Evolutionary conservation across 1,284 basidiomycete genomes (phyloP), one percentile per base, ranked within the genome.

Genomic region (Ganoderma sinense): DNA sequence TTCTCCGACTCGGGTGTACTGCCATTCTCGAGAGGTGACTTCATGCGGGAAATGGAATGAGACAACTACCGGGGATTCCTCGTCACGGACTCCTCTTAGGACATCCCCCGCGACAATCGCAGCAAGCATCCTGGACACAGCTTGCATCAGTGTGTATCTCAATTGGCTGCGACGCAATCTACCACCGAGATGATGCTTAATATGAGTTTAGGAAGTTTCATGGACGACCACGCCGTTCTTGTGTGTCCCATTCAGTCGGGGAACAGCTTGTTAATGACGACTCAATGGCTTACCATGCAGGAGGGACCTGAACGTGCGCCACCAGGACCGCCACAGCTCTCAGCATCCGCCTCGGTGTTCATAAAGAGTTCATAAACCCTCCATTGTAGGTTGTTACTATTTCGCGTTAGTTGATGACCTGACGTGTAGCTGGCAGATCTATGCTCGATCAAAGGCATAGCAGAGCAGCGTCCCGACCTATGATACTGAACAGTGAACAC

Each of bases 41-140:
- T 18, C 63, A 64, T 36, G 63, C 63, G 39, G 48, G 63, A 23
- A 41, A 64, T 64, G 63, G 63, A 64, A 64, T 23, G 2, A 26
- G 14, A 33, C 31, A 10, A 55, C 48, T 23, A 39, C 63, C 51
- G 63, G 61, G 6, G 16, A 2, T 29, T 23, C 36, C 39, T 60
- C 8, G 36, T 14, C 39, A 60, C n/a, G 59, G 59, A 29, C 20
- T n/a, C 39, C 36, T 63, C 33, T 48, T 55, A 39, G 7, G 8
- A n/a, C 63, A 55, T 64, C 63, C 23, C 36, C 63, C 63, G 48
- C 63, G 31, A 31, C 53, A 55, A 23, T 55, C 63, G 59, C 59
- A 43, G n/a, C 59, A 61, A 40, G 40, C 59, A 61, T 36, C 36
- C 29, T 56, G 55, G 55, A 26, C 14, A 31, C 31, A 33, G 55